A percentile compares a stretch with the other conserved stretches of the same genome.
These are phyloP conservation scores for Coemansia sp. DNA, from an alignment of 192 early-diverging fungal species.

Conservation along the genomic window DNA sequence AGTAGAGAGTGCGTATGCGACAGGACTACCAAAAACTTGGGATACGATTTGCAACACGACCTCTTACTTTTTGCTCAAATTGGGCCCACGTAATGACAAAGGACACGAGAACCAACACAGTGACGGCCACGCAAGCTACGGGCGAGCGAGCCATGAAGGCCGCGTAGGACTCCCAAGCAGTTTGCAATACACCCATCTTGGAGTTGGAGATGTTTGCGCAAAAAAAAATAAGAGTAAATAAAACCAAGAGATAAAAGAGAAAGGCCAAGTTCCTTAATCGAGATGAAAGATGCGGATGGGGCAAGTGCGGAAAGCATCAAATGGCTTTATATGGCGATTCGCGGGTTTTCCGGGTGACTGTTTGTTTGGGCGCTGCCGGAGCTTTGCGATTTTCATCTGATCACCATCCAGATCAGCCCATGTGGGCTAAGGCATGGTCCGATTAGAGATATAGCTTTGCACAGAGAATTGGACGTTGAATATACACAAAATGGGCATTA, in stretches of 20 bases:
- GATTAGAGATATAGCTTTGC: background rate
- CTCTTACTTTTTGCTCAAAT: slow-evolving; percentile 41
- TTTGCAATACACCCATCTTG: slow-evolving; percentile 34
- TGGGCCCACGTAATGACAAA: slow-evolving; percentile 50
- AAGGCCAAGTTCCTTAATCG: background rate
- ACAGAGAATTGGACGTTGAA: background rate
- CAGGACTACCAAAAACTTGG: background rate
- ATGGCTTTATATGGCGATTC: background rate
- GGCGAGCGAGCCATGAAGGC: slow-evolving; percentile 45
- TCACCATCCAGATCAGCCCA: slow-evolving; percentile 3
- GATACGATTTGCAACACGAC: background rate
- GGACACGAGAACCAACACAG: slow-evolving; percentile 28
- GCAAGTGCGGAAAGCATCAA: background rate
- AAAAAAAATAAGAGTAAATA: background rate
- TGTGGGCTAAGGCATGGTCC: background rate
- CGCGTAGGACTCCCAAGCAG: slow-evolving; percentile 39
- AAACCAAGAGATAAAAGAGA: slow-evolving; percentile 14
- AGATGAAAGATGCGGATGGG: background rate
- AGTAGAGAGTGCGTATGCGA: background rate
- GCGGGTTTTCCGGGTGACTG: slow-evolving; percentile 7
- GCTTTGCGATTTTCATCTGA: background rate
- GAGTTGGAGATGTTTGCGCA: background rate
- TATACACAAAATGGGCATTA: background rate
- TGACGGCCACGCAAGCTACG: slow-evolving; percentile 20
- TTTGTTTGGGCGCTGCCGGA: background rate